Evolutionary conservation across 225 moss, liverwort and hornwort species (phyloP).

Genomic region (Climacium dendroides): DNA sequence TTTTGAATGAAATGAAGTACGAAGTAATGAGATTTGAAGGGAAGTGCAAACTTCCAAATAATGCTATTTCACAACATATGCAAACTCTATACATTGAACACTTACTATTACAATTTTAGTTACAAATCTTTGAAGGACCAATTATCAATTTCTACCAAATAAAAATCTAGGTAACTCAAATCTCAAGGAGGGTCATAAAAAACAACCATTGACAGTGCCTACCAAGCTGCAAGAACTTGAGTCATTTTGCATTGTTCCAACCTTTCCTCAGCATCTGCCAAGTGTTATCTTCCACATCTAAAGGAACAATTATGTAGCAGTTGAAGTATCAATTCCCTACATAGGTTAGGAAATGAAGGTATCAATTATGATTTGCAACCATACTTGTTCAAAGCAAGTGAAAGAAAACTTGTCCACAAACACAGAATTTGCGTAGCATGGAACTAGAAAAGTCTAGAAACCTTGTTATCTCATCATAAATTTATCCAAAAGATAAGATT

Average conservation of each 20-base stretch:
- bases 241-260: too few species aligned
- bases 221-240: too few species aligned
- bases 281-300: too few species aligned
- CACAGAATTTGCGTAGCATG: rapidly evolving
- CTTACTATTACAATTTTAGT: too few species aligned
- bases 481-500: background rate
- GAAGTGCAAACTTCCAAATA: background rate
- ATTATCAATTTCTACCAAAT: background rate
- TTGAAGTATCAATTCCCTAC: too few species aligned
- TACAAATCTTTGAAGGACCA: background rate
- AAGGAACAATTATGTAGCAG: too few species aligned
- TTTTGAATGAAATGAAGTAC: background rate
- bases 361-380: too few species aligned
- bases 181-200: too few species aligned
- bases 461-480: background rate
- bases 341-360: too few species aligned
- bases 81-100: too few species aligned
- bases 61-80: background rate
- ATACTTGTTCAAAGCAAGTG: background rate
- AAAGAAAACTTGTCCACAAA: background rate
- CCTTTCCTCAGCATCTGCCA: too few species aligned
- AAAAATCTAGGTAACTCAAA: background rate
- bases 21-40: background rate
- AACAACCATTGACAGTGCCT: too few species aligned
- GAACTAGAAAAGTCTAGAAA: background rate